phyloP scores from a whole-genome alignment of 2,329 filamentous ascomycete species.

The Fusarium pseudonygamai region DNA sequence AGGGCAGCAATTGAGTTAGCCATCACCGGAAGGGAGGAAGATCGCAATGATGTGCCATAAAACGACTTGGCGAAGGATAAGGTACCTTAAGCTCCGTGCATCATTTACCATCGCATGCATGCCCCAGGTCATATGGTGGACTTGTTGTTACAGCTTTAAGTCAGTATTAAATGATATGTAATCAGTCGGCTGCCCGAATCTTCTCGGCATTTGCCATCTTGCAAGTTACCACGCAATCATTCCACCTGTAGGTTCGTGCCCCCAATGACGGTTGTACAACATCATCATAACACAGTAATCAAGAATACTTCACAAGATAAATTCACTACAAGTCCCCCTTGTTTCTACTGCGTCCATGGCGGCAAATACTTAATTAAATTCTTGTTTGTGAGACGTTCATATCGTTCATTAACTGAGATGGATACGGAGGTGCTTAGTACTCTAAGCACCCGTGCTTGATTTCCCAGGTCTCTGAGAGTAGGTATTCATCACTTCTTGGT shows the following conservation, averaged over 20 bases:
- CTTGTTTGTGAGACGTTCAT: background rate
- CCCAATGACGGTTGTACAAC: slow-evolving; percentile 21
- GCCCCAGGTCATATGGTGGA: background rate
- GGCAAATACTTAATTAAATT: background rate
- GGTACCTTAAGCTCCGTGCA: background rate
- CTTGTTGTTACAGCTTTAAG: no score
- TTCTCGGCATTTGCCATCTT: slow-evolving; percentile 3
- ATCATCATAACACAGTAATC: slow-evolving; percentile 28
- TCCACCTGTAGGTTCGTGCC: background rate
- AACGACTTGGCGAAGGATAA: background rate
- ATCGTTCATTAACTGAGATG: background rate
- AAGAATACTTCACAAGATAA: background rate
- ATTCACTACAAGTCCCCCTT: background rate
- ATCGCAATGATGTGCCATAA: background rate
- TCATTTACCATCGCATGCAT: background rate
- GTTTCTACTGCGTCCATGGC: background rate
- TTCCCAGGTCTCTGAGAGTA: background rate
- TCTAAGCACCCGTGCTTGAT: background rate
- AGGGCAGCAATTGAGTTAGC: slow-evolving; percentile 3
- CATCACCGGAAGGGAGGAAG: background rate
- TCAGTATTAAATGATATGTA: background rate
- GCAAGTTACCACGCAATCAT: background rate
- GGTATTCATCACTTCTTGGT: background rate
- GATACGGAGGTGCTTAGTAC: background rate
- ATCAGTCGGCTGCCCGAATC: background rate